Evolutionary conservation across 768 basidiomycete genomes (phyloP).

Genomic region (Leccinum fibrillosum): DNA sequence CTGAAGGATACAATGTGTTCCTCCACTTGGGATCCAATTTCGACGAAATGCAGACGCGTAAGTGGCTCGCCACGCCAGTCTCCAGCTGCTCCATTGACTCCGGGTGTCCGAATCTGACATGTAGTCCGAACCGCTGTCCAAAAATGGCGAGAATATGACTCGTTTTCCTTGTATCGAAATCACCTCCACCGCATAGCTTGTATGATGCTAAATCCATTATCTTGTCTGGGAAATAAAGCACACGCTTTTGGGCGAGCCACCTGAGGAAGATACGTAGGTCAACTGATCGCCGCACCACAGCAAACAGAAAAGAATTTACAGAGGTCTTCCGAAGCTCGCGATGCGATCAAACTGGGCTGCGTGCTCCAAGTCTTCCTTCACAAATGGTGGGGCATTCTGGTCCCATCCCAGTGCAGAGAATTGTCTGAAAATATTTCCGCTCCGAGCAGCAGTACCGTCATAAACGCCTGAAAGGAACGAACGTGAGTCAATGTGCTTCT

Average conservation of each 20-base stretch:
- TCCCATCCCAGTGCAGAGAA: conserved; percentile 20
- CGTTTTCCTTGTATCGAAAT: background rate
- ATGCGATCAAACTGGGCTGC: conserved; percentile 1
- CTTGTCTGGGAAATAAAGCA: background rate
- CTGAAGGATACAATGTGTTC: conserved; percentile 8
- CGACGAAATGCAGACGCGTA: conserved; percentile 5
- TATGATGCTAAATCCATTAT: background rate
- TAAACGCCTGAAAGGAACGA: background rate
- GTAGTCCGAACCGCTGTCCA: background rate
- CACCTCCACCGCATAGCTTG: background rate
- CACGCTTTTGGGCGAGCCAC: background rate
- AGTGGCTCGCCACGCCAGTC: conserved; percentile 3
- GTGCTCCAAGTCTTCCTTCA: background rate
- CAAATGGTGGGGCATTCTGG: background rate
- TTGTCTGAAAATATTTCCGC: conserved; percentile 1
- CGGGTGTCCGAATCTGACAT: background rate
- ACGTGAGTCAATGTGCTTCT: background rate
- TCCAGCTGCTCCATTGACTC: background rate
- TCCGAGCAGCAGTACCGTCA: background rate
- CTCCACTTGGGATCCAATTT: conserved; percentile 4
- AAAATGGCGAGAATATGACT: background rate
- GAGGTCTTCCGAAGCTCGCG: background rate
- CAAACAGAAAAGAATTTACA: background rate
- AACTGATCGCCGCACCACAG: background rate
- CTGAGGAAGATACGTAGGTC: background rate